These are phyloP conservation scores for Tricholoma sp. DNA, from an alignment of 768 basidiomycete species.

Conservation along the genomic window DNA sequence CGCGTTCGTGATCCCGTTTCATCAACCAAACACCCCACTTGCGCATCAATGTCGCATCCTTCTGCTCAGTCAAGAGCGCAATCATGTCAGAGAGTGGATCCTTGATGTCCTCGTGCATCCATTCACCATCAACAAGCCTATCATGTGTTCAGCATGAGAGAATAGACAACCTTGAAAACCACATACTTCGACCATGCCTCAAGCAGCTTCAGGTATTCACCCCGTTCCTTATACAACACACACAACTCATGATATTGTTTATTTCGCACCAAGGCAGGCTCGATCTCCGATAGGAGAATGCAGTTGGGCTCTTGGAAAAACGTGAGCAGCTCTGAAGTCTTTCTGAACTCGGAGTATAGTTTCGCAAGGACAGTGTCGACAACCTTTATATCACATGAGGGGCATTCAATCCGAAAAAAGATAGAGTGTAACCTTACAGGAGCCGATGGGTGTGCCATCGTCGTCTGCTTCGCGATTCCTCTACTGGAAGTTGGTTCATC, in stretches of 20 bases:
- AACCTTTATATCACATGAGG: constrained; percentile 35
- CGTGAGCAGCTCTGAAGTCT: constrained; percentile 54
- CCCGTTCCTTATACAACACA: constrained; percentile 51
- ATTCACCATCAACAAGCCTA: constrained; percentile 64
- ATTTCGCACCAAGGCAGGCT: constrained; percentile 43
- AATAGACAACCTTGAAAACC: not conserved
- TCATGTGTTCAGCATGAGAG: not conserved
- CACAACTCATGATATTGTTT: constrained; percentile 59
- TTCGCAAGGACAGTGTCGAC: constrained; percentile 83
- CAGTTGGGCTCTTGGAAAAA: constrained; percentile 52
- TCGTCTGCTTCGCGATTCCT: not conserved
- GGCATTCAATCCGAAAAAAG: not conserved
- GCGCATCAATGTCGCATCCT: constrained; percentile 57
- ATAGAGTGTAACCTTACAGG: constrained; percentile 10
- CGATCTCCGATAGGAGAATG: constrained; percentile 57
- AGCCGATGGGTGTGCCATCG: constrained; percentile 4
- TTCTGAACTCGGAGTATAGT: constrained; percentile 58
- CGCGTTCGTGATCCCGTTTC: constrained; percentile 60
- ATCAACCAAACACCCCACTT: constrained; percentile 82
- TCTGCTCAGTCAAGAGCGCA: constrained; percentile 47
- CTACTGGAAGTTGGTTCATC: not conserved
- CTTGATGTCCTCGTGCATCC: constrained; percentile 54
- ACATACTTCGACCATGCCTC: constrained; percentile 66
- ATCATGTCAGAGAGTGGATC: constrained; percentile 64
- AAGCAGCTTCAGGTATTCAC: constrained; percentile 57